Base-by-base conservation (phyloP, 805 yeast species). In the Candida nanaspora region DNA sequence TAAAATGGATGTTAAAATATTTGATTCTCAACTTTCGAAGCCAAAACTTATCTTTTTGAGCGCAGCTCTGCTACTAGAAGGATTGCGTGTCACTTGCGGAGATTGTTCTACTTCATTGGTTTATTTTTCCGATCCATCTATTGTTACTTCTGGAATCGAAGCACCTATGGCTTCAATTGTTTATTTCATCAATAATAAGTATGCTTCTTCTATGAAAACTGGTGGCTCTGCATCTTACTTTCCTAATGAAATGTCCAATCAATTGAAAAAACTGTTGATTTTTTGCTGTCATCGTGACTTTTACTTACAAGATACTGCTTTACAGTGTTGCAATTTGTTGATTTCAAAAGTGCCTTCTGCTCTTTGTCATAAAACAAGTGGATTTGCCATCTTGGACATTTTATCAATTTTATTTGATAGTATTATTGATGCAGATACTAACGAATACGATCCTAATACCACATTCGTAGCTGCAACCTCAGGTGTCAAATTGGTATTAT, bases 1-100 rank as follows among this genome's bases (percentile, higher is more conserved):
- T 42, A 58, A 80, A 3, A 63, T 74, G 27, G 81, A 77, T 37
- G 52, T 57, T 4, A 46, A 46, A 18, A 53, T 56, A 2, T 47
- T 59, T 73, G 52, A 70, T 72, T 46, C 57, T 68, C 38, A 59
- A 38, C 53, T 84, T 40, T 78, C 93, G 0, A 76, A 80, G 48
- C 81, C 95, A 4, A 86, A 86, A 51, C 68, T 86, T 47, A 85
- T 91, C 85, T 93, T 93, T 57, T 64, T 93, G 49, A 80, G 96
- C 0, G 84, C 98, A 0, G 71, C 95, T 0, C 68, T 82, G 4
- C 71, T 88, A 42, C 69, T 91, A 29, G 99, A 93, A 65, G 69
- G 78, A 16, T 66, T 87, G 39, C 71, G 99, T 44, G 85, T 85
- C 18, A 77, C 73, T 39, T 69, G 82, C 8, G 98, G 97, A 13